Percentiles rank a stretch among this genome's conserved stretches.
These are phyloP conservation scores for Penicillium angulare DNA, from an alignment of 495 filamentous ascomycete species.

Conservation along the genomic window DNA sequence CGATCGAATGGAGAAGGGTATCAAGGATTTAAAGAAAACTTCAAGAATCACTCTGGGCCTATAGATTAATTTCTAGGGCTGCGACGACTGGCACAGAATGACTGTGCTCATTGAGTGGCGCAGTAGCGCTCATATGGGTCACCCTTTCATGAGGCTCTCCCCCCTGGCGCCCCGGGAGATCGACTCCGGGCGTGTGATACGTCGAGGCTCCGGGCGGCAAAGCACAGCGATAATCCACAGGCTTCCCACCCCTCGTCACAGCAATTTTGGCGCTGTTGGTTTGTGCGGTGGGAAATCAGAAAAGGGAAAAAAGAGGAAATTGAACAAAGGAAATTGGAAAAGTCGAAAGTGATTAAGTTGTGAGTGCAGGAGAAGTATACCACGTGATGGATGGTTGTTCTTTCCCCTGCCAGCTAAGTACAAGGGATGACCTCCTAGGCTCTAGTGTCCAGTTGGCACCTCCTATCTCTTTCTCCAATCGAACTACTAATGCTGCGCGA, in stretches of 20 bases:
- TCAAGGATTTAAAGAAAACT: neutral
- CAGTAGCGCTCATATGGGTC: conserved; percentile 7
- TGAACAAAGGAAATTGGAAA: neutral
- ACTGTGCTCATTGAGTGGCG: conserved; percentile 9
- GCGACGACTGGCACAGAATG: conserved; percentile 8
- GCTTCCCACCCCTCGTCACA: conserved; percentile 1
- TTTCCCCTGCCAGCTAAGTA: no score
- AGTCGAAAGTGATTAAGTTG: neutral
- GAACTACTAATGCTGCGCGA: no score
- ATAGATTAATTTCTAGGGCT: conserved; percentile 11
- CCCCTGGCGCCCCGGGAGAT: conserved; percentile 10
- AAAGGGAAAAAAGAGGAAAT: neutral
- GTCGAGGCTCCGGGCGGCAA: conserved; percentile 32
- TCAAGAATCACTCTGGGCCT: conserved; percentile 9
- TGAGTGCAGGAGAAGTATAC: conserved; percentile 4
- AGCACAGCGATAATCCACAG: conserved; percentile 29
- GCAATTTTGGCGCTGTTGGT: conserved; percentile 36
- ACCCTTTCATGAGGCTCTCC: neutral
- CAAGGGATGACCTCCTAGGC: no score
- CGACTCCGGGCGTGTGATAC: conserved; percentile 18
- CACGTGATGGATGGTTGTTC: conserved; percentile 16
- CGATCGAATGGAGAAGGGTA: neutral
- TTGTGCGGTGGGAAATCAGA: neutral
- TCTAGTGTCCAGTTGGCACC: no score
- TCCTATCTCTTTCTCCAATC: no score